Base-by-base conservation (phyloP, 2,329 filamentous ascomycete species). In the Scopulariopsis brevicaulis region DNA sequence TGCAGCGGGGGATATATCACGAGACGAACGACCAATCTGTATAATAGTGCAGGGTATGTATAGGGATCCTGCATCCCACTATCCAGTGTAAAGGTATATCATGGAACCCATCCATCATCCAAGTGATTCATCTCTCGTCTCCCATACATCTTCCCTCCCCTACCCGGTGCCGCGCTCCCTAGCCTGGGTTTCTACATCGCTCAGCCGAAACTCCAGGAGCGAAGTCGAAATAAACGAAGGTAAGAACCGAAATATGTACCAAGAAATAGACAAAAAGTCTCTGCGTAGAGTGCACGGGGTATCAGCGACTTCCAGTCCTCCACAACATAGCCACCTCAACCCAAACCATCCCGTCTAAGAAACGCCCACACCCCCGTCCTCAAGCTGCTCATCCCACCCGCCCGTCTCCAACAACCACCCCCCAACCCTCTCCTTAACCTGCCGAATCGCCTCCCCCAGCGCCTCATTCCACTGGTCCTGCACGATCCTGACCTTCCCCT, bases 401-500 rank as follows among this genome's bases (percentile, higher is more conserved):
- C 89, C 90, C 60, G 84, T 85, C 66, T 83, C 80, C 61, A 90
- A 72, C 64, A 96, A 76, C 74, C 85, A 92, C 34, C 79, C 80
- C 57, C 85, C 85, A 0, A 96, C 86, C 56, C 87, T 77, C 67
- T 84, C 82, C 71, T 89, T 93, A 61, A 92, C 85, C 18, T 77
- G 80, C 60, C 81, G 82, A 64, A 97, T 79, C 58, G 85, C 83
- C 61, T 85, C 84, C 1, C 92, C 93, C n/a, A 97, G 76, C 5
- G 89, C 91, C 65, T 90, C 89, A 40, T 81, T 78, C 93, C 94
- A 97, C 72, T 96, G 90, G 58, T 90, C 87, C 71, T 96, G 91
- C 37, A 97, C 89, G 62, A 92, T 83, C 35, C 86, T 83, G 1
- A 96, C 94, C 72, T 95, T 96, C 66, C 96, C 93, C 73, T 97